Percentiles rank a stretch among this genome's conserved stretches.
Evolutionary conservation across 495 filamentous ascomycete species (phyloP).

Genomic region (Tuber borchii): DNA sequence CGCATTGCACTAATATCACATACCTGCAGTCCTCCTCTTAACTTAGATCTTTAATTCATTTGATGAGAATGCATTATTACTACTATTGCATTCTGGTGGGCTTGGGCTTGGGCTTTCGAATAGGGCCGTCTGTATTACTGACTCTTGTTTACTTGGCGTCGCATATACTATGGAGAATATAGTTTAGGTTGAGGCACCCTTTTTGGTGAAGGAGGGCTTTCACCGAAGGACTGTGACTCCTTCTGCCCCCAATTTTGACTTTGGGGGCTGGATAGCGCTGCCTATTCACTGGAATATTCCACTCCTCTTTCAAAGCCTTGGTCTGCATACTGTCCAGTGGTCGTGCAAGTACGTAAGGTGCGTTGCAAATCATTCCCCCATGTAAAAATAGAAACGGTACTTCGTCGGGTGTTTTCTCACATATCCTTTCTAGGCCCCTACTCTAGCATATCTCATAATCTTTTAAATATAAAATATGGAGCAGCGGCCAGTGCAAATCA

Average conservation of each 20-base stretch:
- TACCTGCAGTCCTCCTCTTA: neutral
- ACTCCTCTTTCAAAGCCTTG: neutral
- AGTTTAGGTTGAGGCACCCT: neutral
- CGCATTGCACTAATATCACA: neutral
- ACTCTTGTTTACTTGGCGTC: neutral
- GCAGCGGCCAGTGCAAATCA: neutral
- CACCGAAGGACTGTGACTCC: neutral
- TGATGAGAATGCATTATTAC: neutral
- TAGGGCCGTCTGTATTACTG: neutral
- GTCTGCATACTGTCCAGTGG: neutral
- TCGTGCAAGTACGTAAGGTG: no score
- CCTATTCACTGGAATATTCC: neutral
- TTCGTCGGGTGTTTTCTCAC: neutral
- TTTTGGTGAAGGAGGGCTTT: neutral
- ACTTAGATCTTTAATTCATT: neutral
- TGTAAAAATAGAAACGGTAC: neutral
- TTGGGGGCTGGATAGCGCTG: neutral
- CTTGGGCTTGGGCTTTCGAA: neutral
- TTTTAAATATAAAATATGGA: neutral
- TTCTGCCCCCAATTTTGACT: neutral
- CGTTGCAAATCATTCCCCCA: neutral
- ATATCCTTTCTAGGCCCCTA: no score
- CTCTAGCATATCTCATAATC: neutral
- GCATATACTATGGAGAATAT: neutral
- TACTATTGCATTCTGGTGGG: neutral